Evolutionary conservation across 192 early-diverging fungal species (phyloP).

Genomic region (Allomyces macrogynus): DNA sequence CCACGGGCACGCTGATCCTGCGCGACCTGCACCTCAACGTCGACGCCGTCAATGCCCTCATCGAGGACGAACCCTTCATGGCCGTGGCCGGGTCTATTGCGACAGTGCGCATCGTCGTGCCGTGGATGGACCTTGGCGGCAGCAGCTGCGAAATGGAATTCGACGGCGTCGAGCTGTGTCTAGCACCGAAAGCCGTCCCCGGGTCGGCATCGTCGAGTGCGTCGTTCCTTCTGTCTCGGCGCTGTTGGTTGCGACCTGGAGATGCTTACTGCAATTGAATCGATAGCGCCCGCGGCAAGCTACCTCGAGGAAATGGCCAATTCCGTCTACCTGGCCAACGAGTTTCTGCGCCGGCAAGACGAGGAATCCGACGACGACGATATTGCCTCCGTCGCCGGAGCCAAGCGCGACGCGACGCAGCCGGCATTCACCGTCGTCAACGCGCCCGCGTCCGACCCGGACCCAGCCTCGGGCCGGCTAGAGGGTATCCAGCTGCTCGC

Average conservation of each 20-base stretch:
- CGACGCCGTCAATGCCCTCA: constrained; percentile 49
- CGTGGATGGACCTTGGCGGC: constrained; percentile 55
- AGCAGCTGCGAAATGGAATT: constrained; percentile 1
- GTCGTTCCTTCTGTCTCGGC: no score
- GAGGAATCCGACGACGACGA: constrained; percentile 41
- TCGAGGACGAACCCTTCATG: constrained; percentile 43
- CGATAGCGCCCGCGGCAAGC: no score
- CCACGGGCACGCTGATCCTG: constrained; percentile 47
- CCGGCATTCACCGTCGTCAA: no score
- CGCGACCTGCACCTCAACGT: constrained; percentile 59
- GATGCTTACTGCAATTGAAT: no score
- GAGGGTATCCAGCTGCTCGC: constrained; percentile 57
- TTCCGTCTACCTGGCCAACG: constrained; percentile 73
- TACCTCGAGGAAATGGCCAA: background rate
- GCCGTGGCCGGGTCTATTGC: constrained; percentile 46
- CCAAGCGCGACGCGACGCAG: constrained; percentile 4
- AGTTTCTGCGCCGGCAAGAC: constrained; percentile 53
- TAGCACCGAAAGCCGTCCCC: constrained; percentile 24
- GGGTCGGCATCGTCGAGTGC: no score
- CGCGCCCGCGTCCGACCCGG: background rate
- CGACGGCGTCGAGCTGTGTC: constrained; percentile 17
- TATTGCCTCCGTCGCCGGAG: constrained; percentile 13
- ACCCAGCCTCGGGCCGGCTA: constrained; percentile 3
- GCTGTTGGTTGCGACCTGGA: no score
- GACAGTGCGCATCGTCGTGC: constrained; percentile 45